These are phyloP conservation scores for Cyclostephanos tholiformis DNA, from an alignment of 108 stramenopile species.

Conservation along the genomic window DNA sequence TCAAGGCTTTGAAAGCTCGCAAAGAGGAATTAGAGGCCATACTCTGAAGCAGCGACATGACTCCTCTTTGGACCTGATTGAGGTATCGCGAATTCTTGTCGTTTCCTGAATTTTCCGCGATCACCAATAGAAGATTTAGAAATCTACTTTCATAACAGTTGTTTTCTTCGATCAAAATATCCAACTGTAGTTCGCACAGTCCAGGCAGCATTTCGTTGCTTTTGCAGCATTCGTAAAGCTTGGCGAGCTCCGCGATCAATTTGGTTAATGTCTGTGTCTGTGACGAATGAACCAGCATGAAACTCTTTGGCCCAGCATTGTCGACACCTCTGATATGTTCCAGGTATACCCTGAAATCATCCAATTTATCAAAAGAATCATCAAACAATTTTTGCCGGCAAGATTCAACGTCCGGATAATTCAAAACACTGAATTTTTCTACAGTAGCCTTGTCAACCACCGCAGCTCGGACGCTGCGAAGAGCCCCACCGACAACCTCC, in stretches of 20 bases:
- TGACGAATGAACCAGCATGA: slow-evolving; percentile 51
- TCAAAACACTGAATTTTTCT: slow-evolving; percentile 1
- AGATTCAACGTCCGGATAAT: slow-evolving; percentile 27
- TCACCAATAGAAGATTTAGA: slow-evolving; percentile 53
- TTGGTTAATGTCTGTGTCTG: slow-evolving; percentile 71
- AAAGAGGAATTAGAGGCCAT: slow-evolving; percentile 73
- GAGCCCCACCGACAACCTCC: slow-evolving; percentile 88
- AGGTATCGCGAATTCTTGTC: slow-evolving; percentile 60
- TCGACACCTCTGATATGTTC: slow-evolving; percentile 32
- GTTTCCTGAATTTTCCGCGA: slow-evolving; percentile 47
- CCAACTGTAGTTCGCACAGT: slow-evolving; percentile 25
- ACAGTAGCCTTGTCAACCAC: slow-evolving; percentile 20
- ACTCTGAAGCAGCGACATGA: slow-evolving; percentile 62
- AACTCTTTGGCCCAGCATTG: slow-evolving; percentile 15
- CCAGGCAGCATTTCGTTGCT: slow-evolving; percentile 62
- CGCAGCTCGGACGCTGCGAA: slow-evolving; percentile 62
- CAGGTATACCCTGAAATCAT: slow-evolving; percentile 57
- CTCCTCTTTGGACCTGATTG: slow-evolving; percentile 75
- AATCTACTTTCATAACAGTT: slow-evolving; percentile 64
- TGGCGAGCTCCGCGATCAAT: slow-evolving; percentile 58
- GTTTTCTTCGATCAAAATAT: slow-evolving; percentile 38
- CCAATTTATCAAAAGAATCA: slow-evolving; percentile 64
- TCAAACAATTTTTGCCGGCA: slow-evolving; percentile 60
- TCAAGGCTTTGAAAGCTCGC: slow-evolving; percentile 57
- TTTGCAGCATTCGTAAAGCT: slow-evolving; percentile 87